Evolutionary conservation across 495 filamentous ascomycete genomes (phyloP), one percentile per base, ranked within the genome.

Genomic region (Thozetella sp.): DNA sequence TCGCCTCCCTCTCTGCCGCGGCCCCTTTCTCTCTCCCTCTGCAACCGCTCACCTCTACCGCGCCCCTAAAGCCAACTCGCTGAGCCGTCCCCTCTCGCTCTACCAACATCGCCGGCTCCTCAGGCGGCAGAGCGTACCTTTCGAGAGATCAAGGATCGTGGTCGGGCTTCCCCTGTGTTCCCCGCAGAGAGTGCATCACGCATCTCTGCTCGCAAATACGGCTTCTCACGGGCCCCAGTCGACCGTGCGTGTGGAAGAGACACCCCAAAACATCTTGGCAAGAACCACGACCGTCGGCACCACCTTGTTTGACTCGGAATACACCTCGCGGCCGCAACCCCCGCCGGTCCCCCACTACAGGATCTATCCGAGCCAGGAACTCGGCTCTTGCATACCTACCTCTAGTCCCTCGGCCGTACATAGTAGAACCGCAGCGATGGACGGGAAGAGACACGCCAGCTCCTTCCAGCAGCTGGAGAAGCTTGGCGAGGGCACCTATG

Each of bases 391-490:
- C 23, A 11, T 43, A 17, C 55, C 46, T 20, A 24, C 54, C 20
- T 9, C 15, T 9, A 67, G n/a, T 67, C 67, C n/a, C 57, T 59
- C 55, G 9, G 45, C 61, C 19, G 25, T 53, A 61, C 46, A 24
- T 3, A 55, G 30, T 19, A 11, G 45, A 17, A 54, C 20, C 34
- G 56, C 27, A 79, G 60, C 37, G 43, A 97, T 97, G 93, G 93
- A 96, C 76, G 90, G 90, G 65, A 89, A 91, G 72, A 86, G 93
- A 66, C 90, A 95, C 66, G 93, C 93, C 52, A 96, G 90, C 77
- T 97, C 92, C 53, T 98, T 98, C 79, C 93, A 97, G 86, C 94
- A 98, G 86, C 86, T 98, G 74, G 94, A 98, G 77, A 98, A 96
- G 89, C 82, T 99, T 62, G 95, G 95, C 71, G 95, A 99, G 83